phyloP scores from a whole-genome alignment of 164 flowering plant genomes.

The Houttuynia cordata region DNA sequence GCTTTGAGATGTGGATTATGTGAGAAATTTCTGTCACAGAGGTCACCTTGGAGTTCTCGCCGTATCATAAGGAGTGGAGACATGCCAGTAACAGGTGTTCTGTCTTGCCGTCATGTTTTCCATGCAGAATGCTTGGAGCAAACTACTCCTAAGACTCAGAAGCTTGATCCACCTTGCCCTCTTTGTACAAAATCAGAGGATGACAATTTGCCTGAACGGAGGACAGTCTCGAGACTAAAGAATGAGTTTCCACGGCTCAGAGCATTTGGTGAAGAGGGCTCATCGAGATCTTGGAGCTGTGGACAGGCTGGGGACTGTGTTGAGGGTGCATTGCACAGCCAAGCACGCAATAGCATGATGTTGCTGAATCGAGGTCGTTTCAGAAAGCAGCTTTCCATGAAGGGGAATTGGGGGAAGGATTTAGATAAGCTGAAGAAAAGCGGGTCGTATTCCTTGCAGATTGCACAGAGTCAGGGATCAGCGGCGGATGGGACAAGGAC shows the following conservation, averaged over 20 bases:
- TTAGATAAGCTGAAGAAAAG: constrained; percentile 48
- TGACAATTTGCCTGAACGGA: constrained; percentile 33
- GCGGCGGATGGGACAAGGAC: constrained; percentile 31
- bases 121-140: constrained; percentile 95
- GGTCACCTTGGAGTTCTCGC: constrained; percentile 84
- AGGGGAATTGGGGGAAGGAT: constrained; percentile 50
- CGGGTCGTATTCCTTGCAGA: constrained; percentile 27
- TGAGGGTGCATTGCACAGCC: constrained; percentile 62
- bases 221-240: constrained; percentile 22
- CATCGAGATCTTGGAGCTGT: constrained; percentile 69
- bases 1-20: constrained; percentile 58
- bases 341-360: constrained; percentile 41
- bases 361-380: constrained; percentile 46
- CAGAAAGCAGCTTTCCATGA: constrained; percentile 47
- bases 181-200: constrained; percentile 37
- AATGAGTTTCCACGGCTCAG: constrained; percentile 39
- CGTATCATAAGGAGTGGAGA: constrained; percentile 71
- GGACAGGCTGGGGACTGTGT: constrained; percentile 74
- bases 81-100: constrained; percentile 86
- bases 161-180: constrained; percentile 85
- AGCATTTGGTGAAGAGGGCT: constrained; percentile 44
- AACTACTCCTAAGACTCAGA: constrained; percentile 50
- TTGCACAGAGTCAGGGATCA: constrained; percentile 22
- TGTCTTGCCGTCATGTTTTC: constrained; percentile 72
- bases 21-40: constrained; percentile 62